These are phyloP conservation scores for Harringtonia lauricola DNA, from an alignment of 2,329 filamentous ascomycete genomes.

Conservation along the genomic window DNA sequence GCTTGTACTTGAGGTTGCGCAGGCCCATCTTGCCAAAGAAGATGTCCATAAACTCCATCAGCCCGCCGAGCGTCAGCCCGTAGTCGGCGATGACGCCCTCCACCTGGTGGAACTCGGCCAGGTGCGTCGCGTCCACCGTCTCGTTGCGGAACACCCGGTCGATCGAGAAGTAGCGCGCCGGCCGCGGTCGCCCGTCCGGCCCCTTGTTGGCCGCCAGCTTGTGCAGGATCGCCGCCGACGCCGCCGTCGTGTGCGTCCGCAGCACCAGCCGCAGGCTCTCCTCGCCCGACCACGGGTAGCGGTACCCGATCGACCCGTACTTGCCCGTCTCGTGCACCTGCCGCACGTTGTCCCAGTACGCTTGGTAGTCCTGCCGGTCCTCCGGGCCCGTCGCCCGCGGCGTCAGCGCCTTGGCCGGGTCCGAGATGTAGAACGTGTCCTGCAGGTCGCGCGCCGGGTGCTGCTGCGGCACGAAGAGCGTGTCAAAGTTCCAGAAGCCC, in stretches of 20 bases:
- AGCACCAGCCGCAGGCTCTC: constrained; percentile 82
- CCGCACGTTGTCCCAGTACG: constrained; percentile 81
- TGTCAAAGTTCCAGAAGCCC: constrained; percentile 98
- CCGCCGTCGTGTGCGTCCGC: constrained; percentile 90
- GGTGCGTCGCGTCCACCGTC: constrained; percentile 89
- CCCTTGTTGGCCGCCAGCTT: constrained; percentile 69
- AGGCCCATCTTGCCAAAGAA: constrained; percentile 96
- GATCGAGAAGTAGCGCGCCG: constrained; percentile 95
- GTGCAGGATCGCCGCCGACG: constrained; percentile 83
- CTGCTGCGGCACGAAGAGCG: constrained; percentile 93
- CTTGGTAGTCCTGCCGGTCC: constrained; percentile 55
- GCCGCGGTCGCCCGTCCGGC: constrained; percentile 51
- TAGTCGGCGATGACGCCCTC: constrained; percentile 98
- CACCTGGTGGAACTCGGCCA: constrained; percentile 97
- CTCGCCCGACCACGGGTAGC: constrained; percentile 84
- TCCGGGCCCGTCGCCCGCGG: constrained; percentile 46
- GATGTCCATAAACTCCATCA: constrained; percentile 53
- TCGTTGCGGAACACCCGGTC: constrained; percentile 98
- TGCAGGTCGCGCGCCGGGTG: constrained; percentile 95
- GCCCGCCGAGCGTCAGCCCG: constrained; percentile 77
- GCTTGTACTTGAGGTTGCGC: constrained; percentile 78
- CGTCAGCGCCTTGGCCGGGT: constrained; percentile 65
- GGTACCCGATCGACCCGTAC: constrained; percentile 91
- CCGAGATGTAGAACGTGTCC: constrained; percentile 93
- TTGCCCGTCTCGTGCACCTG: constrained; percentile 84